Base-by-base conservation (phyloP, 768 basidiomycete species). In the Gloeopeniophorella convolvens region DNA sequence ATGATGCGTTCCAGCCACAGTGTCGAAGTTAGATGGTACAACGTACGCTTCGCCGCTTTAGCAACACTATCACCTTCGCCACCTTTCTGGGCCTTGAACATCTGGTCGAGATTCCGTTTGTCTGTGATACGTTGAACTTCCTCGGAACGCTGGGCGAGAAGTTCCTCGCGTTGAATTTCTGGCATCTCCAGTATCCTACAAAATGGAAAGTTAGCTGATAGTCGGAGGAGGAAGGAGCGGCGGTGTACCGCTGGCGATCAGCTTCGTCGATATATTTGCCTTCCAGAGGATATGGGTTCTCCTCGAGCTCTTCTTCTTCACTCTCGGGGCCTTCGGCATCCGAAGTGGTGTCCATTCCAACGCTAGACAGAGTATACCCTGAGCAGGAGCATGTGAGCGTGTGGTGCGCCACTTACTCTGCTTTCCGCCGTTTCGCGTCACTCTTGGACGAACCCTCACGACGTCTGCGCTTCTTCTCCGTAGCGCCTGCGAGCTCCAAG, bases 131-230 rank as follows among this genome's bases (percentile, higher is more conserved):
- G 77, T 65, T 90, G 86, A 69, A 84, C 79, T 66, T 91, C 82
- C 53, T 93, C 93, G 28, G 78, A 70, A 7, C 95, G 83, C 52
- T 79, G 72, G 0, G 88, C 85, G 18, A 98, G 74, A 42, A 91
- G 85, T 28, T 79, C 80, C 66, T 98, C 95, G 47, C 95, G 82
- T 53, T 93, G 85, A 59, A 96, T 77, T 67, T 98, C 95, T 32
- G 84, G 77, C 78, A 95, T 74, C 20, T 72, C 66, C 61, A 90
- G 70, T 27, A 98, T 72, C 45, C 94, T 97, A 63, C 32, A 20
- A 21, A 33, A 24, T 55, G 3, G 31, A 37, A 15, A 31, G 42
- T 16, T 16, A 37, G 43, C 18, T 46, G 56, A 53, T 55, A 52
- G 60, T 62, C 51, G 55, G 47, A 30, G 37, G 45, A 44, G n/a